A percentile compares a stretch with the other conserved stretches of the same genome.
phyloP scores from a whole-genome alignment of 176 grass and related monocot species.

The Bolboschoenus planiculmis region DNA sequence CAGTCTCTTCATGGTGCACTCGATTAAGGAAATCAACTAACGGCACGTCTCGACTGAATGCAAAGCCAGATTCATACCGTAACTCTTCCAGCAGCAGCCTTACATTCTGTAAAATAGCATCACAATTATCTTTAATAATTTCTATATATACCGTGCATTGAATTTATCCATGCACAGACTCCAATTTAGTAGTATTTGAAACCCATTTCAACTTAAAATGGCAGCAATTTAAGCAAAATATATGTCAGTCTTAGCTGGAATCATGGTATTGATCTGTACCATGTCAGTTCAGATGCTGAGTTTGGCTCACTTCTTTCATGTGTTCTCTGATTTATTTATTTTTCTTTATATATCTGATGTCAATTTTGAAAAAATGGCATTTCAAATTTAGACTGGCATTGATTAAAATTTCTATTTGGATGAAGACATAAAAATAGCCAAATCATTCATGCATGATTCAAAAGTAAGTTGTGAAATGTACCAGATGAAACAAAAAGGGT shows the following conservation, averaged over 20 bases:
- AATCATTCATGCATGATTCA: not conserved
- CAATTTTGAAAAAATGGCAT: not conserved
- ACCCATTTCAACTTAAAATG: not conserved
- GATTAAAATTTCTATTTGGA: not conserved
- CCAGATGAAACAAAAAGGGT: too few relatives aligned
- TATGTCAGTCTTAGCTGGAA: not conserved
- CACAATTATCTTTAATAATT: not conserved
- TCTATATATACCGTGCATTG: not conserved
- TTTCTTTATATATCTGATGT: not conserved
- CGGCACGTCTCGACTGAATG: constrained; percentile 33
- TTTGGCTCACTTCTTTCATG: not conserved
- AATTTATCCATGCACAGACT: not conserved
- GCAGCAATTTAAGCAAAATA: not conserved
- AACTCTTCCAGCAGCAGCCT: constrained; percentile 20
- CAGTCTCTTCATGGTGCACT: constrained; percentile 28
- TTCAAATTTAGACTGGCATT: not conserved
- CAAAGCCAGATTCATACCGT: constrained; percentile 24
- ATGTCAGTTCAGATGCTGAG: not conserved
- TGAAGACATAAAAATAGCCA: not conserved
- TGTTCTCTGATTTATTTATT: not conserved
- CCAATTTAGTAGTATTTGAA: not conserved
- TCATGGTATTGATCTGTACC: not conserved
- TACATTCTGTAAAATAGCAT: constrained; percentile 14
- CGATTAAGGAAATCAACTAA: constrained; percentile 43
- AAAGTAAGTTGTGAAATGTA: not conserved